Percentiles rank a stretch among this genome's conserved stretches.
phyloP scores from a whole-genome alignment of 768 basidiomycete genomes.

The Clitopilus passeckerianus region DNA sequence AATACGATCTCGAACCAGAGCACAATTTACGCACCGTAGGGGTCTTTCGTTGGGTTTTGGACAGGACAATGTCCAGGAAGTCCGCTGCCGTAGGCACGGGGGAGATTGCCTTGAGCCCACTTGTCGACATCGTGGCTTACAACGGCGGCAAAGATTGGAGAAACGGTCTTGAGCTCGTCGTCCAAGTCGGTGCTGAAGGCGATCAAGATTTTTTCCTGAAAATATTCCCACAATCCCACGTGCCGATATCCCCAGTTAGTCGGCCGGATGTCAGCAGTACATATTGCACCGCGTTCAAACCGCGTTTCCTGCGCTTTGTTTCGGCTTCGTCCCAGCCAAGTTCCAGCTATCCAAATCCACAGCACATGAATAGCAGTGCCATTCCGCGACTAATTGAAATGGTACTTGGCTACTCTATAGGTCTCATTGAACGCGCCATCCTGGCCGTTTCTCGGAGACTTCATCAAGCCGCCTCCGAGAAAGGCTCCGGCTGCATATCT shows the following conservation, averaged over 20 bases:
- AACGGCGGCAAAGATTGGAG: background rate
- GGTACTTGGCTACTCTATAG: too few relatives aligned
- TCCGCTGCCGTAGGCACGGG: conserved; percentile 97
- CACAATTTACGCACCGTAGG: conserved; percentile 64
- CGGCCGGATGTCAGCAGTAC: too few relatives aligned
- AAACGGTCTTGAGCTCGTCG: background rate
- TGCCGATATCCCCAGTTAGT: background rate
- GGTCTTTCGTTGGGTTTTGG: conserved; percentile 95
- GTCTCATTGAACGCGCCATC: too few relatives aligned
- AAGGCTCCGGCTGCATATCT: background rate
- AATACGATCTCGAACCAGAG: background rate
- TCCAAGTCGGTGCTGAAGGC: background rate
- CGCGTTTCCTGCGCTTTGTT: too few relatives aligned
- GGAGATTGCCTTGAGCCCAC: conserved; percentile 93
- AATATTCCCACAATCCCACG: conserved; percentile 1
- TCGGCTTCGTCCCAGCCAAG: too few relatives aligned
- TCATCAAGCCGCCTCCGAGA: too few relatives aligned
- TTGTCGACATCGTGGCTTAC: conserved; percentile 58
- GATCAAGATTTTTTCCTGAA: background rate
- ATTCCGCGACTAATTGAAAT: too few relatives aligned
- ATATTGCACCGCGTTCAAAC: too few relatives aligned
- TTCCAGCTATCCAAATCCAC: too few relatives aligned
- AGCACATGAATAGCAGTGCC: too few relatives aligned
- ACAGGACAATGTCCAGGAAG: conserved; percentile 91
- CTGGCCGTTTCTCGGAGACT: too few relatives aligned